Evolutionary conservation across 805 yeast genomes (phyloP), one percentile per base, ranked within the genome.

Genomic region (Scheffersomyces ergatensis): DNA sequence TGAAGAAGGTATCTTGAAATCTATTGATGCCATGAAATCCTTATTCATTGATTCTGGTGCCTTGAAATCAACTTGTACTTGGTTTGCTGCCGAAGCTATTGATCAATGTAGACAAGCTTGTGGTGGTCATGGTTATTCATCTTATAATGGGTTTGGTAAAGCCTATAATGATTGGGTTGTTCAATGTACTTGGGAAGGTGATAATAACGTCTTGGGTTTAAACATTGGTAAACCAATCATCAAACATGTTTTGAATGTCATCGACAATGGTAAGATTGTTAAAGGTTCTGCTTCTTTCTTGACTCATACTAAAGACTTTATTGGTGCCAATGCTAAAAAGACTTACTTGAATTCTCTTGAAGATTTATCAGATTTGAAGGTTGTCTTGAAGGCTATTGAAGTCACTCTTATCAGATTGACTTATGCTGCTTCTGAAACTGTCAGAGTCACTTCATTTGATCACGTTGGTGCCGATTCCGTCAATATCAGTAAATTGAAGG

Each of bases 171-270:
- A 70, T 43, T 70, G 74, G 74, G 74, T 64, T 30, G 75, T 70
- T 32, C 74, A 68, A 56, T 67, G 74, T 56, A 70, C 76, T 23
- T 70, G 76, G 76, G 76, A 70, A 55, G 76, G 76, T 55, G 76
- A 70, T 51, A 70, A 70, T 59, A 70, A 62, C 48, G 74, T 70
- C 33, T 61, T 70, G 51, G 70, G 65, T 33, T 54, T 67, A 55
- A 57, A 65, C 38, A 67, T 63, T 39, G 74, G 76, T 53, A 60
- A 67, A 45, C 62, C 72, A 34, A 53, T 70, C 30, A 68, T 82
- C 48, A 83, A 77, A 60, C 65, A 70, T 44, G 70, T 73, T 19
- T 54, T 66, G 36, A 51, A 56, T 5, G 53, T 62, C 13, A 49
- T 65, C 31, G 65, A 67, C 38, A 59, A 65, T 9, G 13, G 13